These are phyloP conservation scores for Pseudopediastrum boryanum DNA, from an alignment of 139 green algal genomes.

Conservation along the genomic window DNA sequence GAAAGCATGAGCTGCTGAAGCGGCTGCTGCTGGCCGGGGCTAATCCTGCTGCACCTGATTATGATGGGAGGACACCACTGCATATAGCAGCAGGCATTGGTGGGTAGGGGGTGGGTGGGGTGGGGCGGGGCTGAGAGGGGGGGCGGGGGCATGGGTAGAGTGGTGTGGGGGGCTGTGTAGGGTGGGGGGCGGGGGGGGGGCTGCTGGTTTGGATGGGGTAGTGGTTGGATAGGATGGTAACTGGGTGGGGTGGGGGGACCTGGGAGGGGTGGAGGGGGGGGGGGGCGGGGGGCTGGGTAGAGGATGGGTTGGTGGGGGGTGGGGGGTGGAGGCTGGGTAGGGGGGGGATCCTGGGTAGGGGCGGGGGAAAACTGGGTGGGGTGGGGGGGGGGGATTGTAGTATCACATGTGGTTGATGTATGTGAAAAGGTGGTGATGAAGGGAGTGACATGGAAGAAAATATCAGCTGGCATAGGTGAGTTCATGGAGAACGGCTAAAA, in stretches of 20 bases:
- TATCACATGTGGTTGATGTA: too few species aligned
- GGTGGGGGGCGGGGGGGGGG: not conserved
- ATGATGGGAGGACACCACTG: slow-evolving; percentile 66
- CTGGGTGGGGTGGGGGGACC: not conserved
- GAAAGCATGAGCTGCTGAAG: slow-evolving; percentile 26
- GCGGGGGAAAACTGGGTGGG: too few species aligned
- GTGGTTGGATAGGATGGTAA: not conserved
- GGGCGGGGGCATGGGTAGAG: not conserved
- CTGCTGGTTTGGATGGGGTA: not conserved
- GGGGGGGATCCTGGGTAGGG: too few species aligned
- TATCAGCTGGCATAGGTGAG: too few species aligned
- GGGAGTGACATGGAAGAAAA: too few species aligned
- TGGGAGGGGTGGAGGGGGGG: too few species aligned
- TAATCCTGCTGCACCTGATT: slow-evolving; percentile 50
- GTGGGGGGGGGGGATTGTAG: too few species aligned
- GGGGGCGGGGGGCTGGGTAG: too few species aligned
- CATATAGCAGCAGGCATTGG: slow-evolving; percentile 55
- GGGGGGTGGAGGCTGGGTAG: too few species aligned
- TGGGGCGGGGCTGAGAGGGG: not conserved
- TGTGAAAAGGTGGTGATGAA: too few species aligned
- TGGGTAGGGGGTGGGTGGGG: not conserved
- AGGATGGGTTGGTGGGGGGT: too few species aligned
- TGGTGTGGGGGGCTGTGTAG: not conserved
- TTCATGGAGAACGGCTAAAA: too few species aligned
- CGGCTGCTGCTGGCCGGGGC: slow-evolving; percentile 50